phyloP scores from a whole-genome alignment of 2,329 filamentous ascomycete genomes.

The Colletotrichum lentis region DNA sequence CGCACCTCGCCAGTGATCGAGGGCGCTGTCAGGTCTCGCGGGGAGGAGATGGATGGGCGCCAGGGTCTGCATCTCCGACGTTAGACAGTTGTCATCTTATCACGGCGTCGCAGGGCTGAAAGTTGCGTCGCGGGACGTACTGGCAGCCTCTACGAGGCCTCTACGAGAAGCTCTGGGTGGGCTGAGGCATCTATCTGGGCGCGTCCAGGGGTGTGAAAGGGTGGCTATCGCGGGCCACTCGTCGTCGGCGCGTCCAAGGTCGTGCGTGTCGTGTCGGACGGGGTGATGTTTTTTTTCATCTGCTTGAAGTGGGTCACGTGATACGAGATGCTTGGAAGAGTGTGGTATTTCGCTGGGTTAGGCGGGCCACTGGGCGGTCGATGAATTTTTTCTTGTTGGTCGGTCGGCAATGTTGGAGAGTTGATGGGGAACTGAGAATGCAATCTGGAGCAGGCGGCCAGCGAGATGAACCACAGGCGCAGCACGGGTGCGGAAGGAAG shows the following conservation, averaged over 20 bases:
- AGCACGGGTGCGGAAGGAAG: slow-evolving; percentile 4
- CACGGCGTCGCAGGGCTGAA: slow-evolving; percentile 29
- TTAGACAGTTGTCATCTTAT: slow-evolving; percentile 33
- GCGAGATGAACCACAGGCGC: slow-evolving; percentile 22
- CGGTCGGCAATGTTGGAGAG: slow-evolving; percentile 30
- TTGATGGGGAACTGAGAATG: slow-evolving; percentile 24
- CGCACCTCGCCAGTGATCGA: slow-evolving; percentile 65
- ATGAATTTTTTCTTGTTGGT: slow-evolving; percentile 34
- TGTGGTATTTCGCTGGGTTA: slow-evolving; percentile 18
- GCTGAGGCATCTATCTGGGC: slow-evolving; percentile 36
- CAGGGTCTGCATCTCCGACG: slow-evolving; percentile 51
- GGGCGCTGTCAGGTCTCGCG: slow-evolving; percentile 62
- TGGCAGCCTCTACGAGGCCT: slow-evolving; percentile 39
- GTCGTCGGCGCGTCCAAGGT: slow-evolving; percentile 24
- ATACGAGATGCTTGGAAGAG: slow-evolving; percentile 15
- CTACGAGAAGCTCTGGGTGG: slow-evolving; percentile 35
- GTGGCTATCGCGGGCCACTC: slow-evolving; percentile 30
- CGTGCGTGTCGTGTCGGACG: slow-evolving; percentile 27
- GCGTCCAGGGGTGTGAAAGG: slow-evolving; percentile 27
- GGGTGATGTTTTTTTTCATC: slow-evolving; percentile 31
- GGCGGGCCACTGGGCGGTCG: slow-evolving; percentile 28
- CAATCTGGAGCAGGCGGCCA: slow-evolving; percentile 32
- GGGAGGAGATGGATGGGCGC: slow-evolving; percentile 64
- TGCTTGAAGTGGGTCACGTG: slow-evolving; percentile 25
- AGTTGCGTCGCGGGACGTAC: slow-evolving; percentile 37